Base-by-base conservation (phyloP, 1,284 basidiomycete genomes). In the Pseudomicrostroma phylloplanum region DNA sequence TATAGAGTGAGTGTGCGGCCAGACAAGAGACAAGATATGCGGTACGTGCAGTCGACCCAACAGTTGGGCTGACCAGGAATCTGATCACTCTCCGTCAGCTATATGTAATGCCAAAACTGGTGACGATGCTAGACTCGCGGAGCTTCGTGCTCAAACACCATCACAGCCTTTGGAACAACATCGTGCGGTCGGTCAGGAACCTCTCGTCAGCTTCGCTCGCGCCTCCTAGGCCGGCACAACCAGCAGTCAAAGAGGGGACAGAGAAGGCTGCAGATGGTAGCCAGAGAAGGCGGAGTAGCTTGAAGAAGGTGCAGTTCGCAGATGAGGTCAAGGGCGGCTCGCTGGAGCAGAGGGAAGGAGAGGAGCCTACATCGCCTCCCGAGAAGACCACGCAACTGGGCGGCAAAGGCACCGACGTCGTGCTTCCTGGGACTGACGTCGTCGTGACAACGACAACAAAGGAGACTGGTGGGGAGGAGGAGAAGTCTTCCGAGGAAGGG, bases 91-190 rank as follows among this genome's bases (percentile, higher is more conserved):
- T 59, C 66, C 7, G 30, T 36, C 30, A 36, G 30, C 30, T 36
- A 3, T 76, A 71, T 54, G 43, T 77, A 46, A 48, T 76, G 36
- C 73, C 73, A 42, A 70, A 70, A 51, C 60, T 76, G 46, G 68
- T 70, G 1, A 58, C 63, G 11, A 72, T 64, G 62, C 68, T 75
- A 42, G 67, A 74, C 43, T 71, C 71, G 6, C 65, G 75, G 26
- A 66, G 66, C 30, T 60, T 63, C 17, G 62, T 76, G 1, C 58
- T 77, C 46, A 64, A 67, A 42, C 68, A 70, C 51, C 75, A 77
- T 60, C 62, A 55, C 46, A 60, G 64, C 11, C 60, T 69, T 11
- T 77, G 66, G 56, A 64, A 69, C 55, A 66, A 65, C 49, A 49
- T 77, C 21, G 57, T 57, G 7, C 62, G 48, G 48, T 58, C 61